Evolutionary conservation across 495 filamentous ascomycete genomes (phyloP).

Genomic region (Trichocladium uniseriatum): DNA sequence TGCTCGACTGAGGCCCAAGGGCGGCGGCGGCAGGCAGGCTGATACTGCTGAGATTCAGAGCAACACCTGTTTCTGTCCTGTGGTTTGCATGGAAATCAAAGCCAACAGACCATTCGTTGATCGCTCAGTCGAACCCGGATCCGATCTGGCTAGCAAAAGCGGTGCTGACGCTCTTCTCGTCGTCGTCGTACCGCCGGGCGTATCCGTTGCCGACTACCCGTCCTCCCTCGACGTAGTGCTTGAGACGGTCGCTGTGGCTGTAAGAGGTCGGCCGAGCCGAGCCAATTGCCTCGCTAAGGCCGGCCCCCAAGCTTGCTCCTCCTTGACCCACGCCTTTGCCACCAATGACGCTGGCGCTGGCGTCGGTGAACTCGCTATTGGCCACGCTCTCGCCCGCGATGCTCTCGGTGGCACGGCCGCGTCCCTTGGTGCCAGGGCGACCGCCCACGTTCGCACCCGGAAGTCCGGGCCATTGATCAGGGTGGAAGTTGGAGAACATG

Average conservation of each 20-base stretch:
- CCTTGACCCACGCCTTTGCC: constrained; percentile 56
- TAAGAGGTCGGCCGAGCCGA: constrained; percentile 36
- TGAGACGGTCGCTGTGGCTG: constrained; percentile 53
- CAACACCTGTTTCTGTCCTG: constrained; percentile 9
- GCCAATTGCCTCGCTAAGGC: constrained; percentile 56
- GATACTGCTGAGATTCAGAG: constrained; percentile 1
- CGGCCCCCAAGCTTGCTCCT: constrained; percentile 74
- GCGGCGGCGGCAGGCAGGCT: constrained; percentile 7
- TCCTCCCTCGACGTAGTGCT: constrained; percentile 82
- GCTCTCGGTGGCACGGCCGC: constrained; percentile 58
- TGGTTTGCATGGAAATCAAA: constrained; percentile 14
- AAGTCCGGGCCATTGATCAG: constrained; percentile 80
- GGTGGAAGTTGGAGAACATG: constrained; percentile 88
- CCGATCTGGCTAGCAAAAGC: constrained; percentile 93
- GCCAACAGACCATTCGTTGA: constrained; percentile 3
- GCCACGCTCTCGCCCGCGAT: constrained; percentile 85
- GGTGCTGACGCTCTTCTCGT: constrained; percentile 89
- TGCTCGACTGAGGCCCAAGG: constrained; percentile 11
- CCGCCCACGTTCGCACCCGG: constrained; percentile 55
- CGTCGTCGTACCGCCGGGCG: constrained; percentile 79
- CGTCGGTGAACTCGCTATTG: constrained; percentile 77
- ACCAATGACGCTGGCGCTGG: constrained; percentile 63
- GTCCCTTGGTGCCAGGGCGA: constrained; percentile 41
- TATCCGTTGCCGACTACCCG: constrained; percentile 62
- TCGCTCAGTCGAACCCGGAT: constrained; percentile 71